Conservation (phyloP, 2,329 filamentous ascomycete genomes). For the Paraphoma sp. region DNA sequence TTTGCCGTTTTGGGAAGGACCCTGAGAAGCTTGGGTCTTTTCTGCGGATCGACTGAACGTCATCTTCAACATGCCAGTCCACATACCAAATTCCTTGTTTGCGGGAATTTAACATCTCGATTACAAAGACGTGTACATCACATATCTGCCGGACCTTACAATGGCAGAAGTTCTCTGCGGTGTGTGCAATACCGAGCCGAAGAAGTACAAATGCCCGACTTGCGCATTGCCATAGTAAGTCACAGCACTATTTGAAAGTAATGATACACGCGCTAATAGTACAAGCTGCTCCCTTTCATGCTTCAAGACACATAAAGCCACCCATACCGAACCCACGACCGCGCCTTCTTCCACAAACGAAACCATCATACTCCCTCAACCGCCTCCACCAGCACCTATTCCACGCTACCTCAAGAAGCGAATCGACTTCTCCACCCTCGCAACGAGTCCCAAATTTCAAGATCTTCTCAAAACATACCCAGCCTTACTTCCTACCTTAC, state of each 20-base stretch:
- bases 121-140: no score
- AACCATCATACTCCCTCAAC: conserved; percentile 25
- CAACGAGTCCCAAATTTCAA: conserved; percentile 35
- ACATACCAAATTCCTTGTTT: no score
- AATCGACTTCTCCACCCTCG: conserved; percentile 39
- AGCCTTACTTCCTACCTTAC: conserved; percentile 29
- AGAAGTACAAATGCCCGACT: conserved; percentile 59
- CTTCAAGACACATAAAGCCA: conserved; percentile 41
- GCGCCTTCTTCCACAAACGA: conserved; percentile 3
- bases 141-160: neutral
- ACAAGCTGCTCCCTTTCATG: conserved; percentile 40
- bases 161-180: conserved; percentile 49
- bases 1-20: conserved; percentile 32
- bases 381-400: conserved; percentile 32
- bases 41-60: neutral
- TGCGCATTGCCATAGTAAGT: conserved; percentile 55
- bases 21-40: conserved; percentile 11
- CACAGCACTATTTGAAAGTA: neutral
- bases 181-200: conserved; percentile 52
- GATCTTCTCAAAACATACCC: conserved; percentile 36
- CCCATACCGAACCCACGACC: conserved; percentile 16
- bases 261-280: conserved; percentile 6
- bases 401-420: conserved; percentile 41
- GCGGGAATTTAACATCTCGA: no score
- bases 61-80: neutral